A percentile compares a stretch with the other conserved stretches of the same genome.
phyloP scores from a whole-genome alignment of 2,329 filamentous ascomycete genomes.

The Magnaporthales sp. region DNA sequence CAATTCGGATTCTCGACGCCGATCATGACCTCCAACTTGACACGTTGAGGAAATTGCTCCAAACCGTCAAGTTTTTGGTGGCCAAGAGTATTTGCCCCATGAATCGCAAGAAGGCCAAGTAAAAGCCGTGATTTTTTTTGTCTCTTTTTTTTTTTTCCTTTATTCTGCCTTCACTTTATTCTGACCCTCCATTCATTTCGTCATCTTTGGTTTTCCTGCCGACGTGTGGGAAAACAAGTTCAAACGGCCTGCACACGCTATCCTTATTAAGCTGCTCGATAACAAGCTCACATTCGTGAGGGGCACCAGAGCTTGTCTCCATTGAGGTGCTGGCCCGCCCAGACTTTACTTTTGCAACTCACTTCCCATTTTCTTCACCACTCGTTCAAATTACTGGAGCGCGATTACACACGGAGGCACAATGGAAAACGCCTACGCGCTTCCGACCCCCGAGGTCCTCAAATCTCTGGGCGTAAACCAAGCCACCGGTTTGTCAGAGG shows the following conservation, averaged over 20 bases:
- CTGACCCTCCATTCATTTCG: neutral
- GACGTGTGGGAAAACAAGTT: neutral
- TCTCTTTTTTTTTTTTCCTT: neutral
- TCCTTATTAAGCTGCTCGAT: neutral
- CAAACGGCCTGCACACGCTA: neutral
- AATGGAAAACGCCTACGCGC: slow-evolving; percentile 58
- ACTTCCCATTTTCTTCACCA: neutral
- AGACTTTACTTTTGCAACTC: slow-evolving; percentile 1
- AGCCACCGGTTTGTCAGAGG: slow-evolving; percentile 44
- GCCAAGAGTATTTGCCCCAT: neutral
- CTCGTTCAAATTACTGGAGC: neutral
- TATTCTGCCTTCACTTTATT: neutral
- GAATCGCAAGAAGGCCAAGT: neutral
- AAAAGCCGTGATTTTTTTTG: neutral
- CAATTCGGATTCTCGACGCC: neutral
- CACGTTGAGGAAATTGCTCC: slow-evolving; percentile 5
- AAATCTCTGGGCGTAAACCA: slow-evolving; percentile 48
- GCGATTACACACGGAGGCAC: neutral
- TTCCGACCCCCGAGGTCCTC: slow-evolving; percentile 49
- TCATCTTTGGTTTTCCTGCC: neutral
- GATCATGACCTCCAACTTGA: slow-evolving; percentile 1
- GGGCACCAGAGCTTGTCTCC: slow-evolving; percentile 1
- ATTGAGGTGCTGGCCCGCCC: neutral
- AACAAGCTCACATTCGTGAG: slow-evolving; percentile 1
- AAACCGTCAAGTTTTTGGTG: neutral